phyloP scores from a whole-genome alignment of 148 eudicot species.

The Heliosperma pusillum region DNA sequence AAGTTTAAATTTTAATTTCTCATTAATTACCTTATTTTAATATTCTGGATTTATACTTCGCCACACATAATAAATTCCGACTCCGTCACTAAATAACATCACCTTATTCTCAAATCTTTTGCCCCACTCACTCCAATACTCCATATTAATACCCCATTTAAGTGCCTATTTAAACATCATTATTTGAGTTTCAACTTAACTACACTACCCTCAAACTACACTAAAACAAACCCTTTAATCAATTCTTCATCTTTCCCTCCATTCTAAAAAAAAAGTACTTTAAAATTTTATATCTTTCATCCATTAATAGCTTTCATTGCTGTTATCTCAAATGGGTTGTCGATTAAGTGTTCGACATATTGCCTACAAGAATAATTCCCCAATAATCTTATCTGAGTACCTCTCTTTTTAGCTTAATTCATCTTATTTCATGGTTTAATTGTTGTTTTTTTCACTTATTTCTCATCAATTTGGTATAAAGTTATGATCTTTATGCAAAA shows the following conservation, averaged over 20 bases:
- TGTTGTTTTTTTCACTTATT: not conserved
- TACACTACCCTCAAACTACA: not conserved
- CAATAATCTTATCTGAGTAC: slow-evolving; percentile 7
- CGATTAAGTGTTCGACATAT: not conserved
- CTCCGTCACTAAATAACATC: too few species aligned
- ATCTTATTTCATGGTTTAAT: not conserved
- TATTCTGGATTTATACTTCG: too few species aligned
- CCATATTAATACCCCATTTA: not conserved
- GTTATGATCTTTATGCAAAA: slow-evolving; percentile 22
- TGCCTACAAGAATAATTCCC: not conserved
- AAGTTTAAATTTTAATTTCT: too few species aligned
- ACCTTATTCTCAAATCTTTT: too few species aligned
- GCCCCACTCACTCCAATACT: slow-evolving; percentile 1
- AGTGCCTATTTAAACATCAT: not conserved
- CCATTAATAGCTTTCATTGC: not conserved
- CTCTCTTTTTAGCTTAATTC: not conserved
- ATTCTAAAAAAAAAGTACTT: too few species aligned
- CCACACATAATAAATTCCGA: too few species aligned
- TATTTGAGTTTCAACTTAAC: not conserved
- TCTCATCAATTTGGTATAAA: slow-evolving; percentile 6
- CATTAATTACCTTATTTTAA: too few species aligned
- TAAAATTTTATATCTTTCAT: too few species aligned
- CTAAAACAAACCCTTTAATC: not conserved
- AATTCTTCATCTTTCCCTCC: too few species aligned
- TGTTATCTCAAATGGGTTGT: not conserved